Base-by-base conservation (phyloP, 2,329 filamentous ascomycete genomes). In the Neonectria magnoliae region DNA sequence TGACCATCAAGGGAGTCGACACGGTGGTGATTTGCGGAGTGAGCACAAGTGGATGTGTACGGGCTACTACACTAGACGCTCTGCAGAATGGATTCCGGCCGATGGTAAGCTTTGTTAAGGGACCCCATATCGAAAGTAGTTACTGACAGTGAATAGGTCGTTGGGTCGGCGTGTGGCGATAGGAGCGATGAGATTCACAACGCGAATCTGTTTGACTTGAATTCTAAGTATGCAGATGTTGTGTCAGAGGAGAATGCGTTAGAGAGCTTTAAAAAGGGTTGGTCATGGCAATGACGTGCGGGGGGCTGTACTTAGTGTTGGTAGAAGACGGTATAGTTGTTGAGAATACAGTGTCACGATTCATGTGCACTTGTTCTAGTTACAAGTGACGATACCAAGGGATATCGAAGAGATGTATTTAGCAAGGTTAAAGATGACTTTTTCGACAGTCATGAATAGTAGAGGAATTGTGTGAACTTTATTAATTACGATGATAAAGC, bases 141-240 rank as follows among this genome's bases (percentile, higher is more conserved):
- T 18, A 16, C 16, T 50, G 18, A 44, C 3, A 10, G n/a, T 29
- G 14, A 22, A 4, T 36, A 81, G 80, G 78, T 83, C 14, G 82
- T 83, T 11, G 76, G 75, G n/a, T 69, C 78, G 31, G 81, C 81
- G 5, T 83, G 82, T 56, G 81, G 82, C n/a, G 81, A 84, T 64
- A 73, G 81, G 8, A 79, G 78, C 27, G 76, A 77, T 13, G 77
- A 78, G 36, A 82, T 84, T 44, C 82, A 84, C 55, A 75, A 79
- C 18, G 78, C 79, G 2, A 84, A 82, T 65, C 71, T 83, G 4
- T 81, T 83, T 59, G 82, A 84, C 62, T 75, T 84, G 54, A 75
- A 82, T 64, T 78, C 81, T 4, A 84, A 84, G 68, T 83, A 83
- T 71, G 81, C 79, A 1, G 82, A 84, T 68, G 81, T 83, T 1